These are phyloP conservation scores for Margaritispora aquatica DNA, from an alignment of 495 filamentous ascomycete genomes.

Conservation along the genomic window DNA sequence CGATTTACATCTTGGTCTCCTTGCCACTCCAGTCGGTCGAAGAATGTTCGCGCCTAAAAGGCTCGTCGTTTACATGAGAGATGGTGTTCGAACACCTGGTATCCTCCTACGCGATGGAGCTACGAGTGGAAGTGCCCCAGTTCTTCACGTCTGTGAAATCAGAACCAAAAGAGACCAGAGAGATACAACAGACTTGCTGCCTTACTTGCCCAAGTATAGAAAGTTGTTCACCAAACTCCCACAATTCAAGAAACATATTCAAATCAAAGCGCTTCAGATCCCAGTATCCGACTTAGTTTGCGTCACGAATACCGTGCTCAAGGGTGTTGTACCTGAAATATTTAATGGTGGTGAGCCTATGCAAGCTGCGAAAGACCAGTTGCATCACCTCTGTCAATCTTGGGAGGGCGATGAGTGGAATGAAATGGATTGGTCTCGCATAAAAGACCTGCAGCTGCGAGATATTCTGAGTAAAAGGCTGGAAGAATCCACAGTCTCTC, in stretches of 20 bases:
- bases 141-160: conserved; percentile 72
- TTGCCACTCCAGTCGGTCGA: conserved; percentile 70
- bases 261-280: conserved; percentile 56
- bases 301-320: conserved; percentile 67
- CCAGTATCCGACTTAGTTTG: conserved; percentile 72
- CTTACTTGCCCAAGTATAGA: conserved; percentile 65
- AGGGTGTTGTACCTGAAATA: conserved; percentile 49
- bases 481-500: conserved; percentile 49
- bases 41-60: conserved; percentile 68
- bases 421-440: conserved; percentile 73
- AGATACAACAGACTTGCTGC: conserved; percentile 72
- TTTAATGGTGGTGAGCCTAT: conserved; percentile 39
- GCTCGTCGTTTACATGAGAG: conserved; percentile 63
- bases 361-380: conserved; percentile 46
- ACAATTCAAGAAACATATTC: conserved; percentile 48
- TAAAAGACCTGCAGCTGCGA: conserved; percentile 71
- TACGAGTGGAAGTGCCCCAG: conserved; percentile 51
- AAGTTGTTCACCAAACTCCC: conserved; percentile 55
- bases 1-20: conserved; percentile 65
- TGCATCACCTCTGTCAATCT: conserved; percentile 54
- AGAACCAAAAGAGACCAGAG: conserved; percentile 52
- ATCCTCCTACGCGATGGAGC: conserved; percentile 73
- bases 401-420: conserved; percentile 76
- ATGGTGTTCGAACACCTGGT: conserved; percentile 72
- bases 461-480: conserved; percentile 65